Base-by-base conservation (phyloP, 192 early-diverging fungal genomes). In the Coemansia sp. region DNA sequence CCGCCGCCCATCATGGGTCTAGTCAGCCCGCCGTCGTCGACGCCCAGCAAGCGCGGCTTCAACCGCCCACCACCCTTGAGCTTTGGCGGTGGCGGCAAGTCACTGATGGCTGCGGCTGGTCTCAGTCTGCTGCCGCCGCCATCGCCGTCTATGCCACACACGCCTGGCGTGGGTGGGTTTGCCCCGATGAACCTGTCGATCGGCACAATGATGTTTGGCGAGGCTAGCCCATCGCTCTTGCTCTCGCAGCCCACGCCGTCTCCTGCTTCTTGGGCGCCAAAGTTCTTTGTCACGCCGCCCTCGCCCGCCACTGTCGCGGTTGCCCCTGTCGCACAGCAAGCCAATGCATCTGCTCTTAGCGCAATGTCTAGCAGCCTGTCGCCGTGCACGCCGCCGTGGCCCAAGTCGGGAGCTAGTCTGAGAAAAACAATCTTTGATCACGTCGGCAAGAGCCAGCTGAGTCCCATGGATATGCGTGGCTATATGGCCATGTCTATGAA, bases 351-450 rank as follows among this genome's bases (percentile, higher is more conserved):
- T 11, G 45, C 27, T 6, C 25, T 27, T 25, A 32, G 27, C 15
- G 51, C 6, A n/a, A 14, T 27, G 27, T 62, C 65, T 29, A 35
- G 39, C 6, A 57, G 59, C 43, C 57, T 74, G 53, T 37, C 71
- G 53, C 77, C 77, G 9, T 70, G 64, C 64, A 75, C 78, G 25
- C 78, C 78, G 24, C 72, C 78, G 49, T 80, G 78, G 78, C 78
- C 78, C 36, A 74, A 73, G 51, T 59, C 72, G 1, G 72, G 72
- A 6, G 45, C 78, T 35, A 75, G 73, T 32, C 61, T 80, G 65
- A 68, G 68, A n/a, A 68, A 62, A 39, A 80, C 78, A 6, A 74
- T 80, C 29, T 80, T 80, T 60, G 78, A 80, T 38, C 78, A 80
- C 22, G 71, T 80, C 38, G 78, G 78, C 45, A 60, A 80, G 62